A percentile compares a stretch with the other conserved stretches of the same genome.
phyloP scores from a whole-genome alignment of 202 grass and related monocot genomes.

The Musa balbisiana region DNA sequence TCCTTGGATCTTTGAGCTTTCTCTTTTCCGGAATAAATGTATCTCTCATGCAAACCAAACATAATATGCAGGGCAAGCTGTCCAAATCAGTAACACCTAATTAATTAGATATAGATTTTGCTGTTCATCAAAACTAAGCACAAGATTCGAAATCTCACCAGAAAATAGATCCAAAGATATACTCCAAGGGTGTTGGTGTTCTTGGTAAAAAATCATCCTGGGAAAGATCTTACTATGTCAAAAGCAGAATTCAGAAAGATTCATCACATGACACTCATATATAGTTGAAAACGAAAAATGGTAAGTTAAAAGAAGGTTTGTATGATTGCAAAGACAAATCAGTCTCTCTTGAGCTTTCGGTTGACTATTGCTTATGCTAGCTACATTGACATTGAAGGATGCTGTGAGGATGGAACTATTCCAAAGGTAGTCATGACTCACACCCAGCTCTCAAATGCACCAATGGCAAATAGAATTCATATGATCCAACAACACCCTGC shows the following conservation, averaged over 20 bases:
- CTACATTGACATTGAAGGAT: too few species aligned
- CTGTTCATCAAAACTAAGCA: not conserved
- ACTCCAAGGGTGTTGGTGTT: slow-evolving; percentile 76
- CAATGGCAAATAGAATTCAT: too few species aligned
- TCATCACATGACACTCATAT: not conserved
- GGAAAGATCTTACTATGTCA: not conserved
- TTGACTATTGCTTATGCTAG: too few species aligned
- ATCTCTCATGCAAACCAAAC: slow-evolving; percentile 84
- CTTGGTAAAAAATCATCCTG: slow-evolving; percentile 99
- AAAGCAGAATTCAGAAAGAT: not conserved
- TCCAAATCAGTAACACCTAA: slow-evolving; percentile 45
- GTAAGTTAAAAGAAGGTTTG: too few species aligned
- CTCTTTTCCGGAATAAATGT: slow-evolving; percentile 86
- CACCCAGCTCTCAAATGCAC: too few species aligned
- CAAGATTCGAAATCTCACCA: slow-evolving; percentile 41
- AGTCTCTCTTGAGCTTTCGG: too few species aligned
- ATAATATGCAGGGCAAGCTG: slow-evolving; percentile 92
- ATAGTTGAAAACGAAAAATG: too few species aligned
- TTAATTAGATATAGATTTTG: slow-evolving; percentile 5
- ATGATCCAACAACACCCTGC: too few species aligned
- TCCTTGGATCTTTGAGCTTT: slow-evolving; percentile 74
- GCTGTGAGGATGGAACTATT: too few species aligned
- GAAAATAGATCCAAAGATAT: slow-evolving; percentile 92
- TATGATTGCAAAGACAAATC: too few species aligned
- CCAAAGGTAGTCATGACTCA: too few species aligned